Evolutionary conservation across 768 basidiomycete genomes (phyloP).

Genomic region (Coprinopsis cinerea): DNA sequence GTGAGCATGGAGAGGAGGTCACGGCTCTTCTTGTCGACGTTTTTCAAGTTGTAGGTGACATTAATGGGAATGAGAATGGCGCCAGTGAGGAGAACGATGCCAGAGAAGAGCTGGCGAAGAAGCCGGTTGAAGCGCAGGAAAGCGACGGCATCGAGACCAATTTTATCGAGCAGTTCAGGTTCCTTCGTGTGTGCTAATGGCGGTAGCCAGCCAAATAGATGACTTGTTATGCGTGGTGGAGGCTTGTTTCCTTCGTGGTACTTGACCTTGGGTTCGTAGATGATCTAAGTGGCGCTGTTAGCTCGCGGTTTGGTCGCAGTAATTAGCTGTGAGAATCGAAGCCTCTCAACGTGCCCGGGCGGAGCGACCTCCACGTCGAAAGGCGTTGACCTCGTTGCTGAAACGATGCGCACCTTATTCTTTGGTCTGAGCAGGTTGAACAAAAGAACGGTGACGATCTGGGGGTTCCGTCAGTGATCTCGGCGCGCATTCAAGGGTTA

Average conservation of each 20-base stretch:
- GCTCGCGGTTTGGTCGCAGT: neutral
- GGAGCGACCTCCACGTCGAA: too few relatives aligned
- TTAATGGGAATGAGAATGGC: constrained; percentile 83
- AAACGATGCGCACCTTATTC: constrained; percentile 65
- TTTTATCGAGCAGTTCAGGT: constrained; percentile 80
- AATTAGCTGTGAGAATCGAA: neutral
- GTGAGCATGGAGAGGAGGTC: constrained; percentile 77
- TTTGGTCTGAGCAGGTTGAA: constrained; percentile 86
- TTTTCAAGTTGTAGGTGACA: constrained; percentile 70
- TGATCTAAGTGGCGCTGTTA: constrained; percentile 41
- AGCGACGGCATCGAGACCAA: constrained; percentile 90
- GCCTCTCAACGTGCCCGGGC: neutral
- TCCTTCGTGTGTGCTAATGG: constrained; percentile 82
- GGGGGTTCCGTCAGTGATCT: constrained; percentile 1
- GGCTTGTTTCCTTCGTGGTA: constrained; percentile 75
- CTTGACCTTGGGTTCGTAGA: constrained; percentile 93
- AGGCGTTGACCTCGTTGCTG: neutral
- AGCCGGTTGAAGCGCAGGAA: constrained; percentile 91
- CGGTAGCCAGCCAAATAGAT: constrained; percentile 84
- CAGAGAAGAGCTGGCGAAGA: constrained; percentile 66
- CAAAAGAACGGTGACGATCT: constrained; percentile 61
- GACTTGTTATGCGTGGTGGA: constrained; percentile 77
- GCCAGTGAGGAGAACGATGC: constrained; percentile 59
- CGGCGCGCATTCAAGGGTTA: neutral
- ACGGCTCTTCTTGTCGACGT: constrained; percentile 45